Percentiles rank a stretch among this genome's conserved stretches.
Conservation (phyloP, 805 yeast genomes). For the Wickerhamiella sorbophila region DNA sequence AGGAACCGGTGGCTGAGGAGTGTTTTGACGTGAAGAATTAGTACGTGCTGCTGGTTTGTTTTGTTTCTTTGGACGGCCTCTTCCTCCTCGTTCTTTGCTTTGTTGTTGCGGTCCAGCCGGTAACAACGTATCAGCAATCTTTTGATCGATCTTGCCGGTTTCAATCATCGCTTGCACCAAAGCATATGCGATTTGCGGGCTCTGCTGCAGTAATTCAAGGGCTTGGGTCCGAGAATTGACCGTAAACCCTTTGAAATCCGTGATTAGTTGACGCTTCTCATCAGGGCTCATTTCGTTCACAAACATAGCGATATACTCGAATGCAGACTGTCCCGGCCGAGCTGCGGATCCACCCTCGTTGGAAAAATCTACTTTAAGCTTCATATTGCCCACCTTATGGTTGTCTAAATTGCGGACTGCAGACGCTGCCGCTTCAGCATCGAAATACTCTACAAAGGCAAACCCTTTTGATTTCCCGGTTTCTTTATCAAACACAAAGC, state of each 20-base stretch:
- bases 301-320: constrained; percentile 13
- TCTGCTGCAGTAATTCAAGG: constrained; percentile 43
- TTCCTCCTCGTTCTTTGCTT: neutral
- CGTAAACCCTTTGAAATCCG: constrained; percentile 48
- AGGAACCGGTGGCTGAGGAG: constrained; percentile 1
- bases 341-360: constrained; percentile 37
- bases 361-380: constrained; percentile 60
- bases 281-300: constrained; percentile 19
- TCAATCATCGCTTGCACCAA: constrained; percentile 55
- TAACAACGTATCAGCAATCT: constrained; percentile 12
- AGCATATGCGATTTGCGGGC: constrained; percentile 76
- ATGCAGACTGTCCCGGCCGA: constrained; percentile 24
- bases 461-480: constrained; percentile 87
- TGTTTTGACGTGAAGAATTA: neutral
- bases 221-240: constrained; percentile 42
- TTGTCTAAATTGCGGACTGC: constrained; percentile 83
- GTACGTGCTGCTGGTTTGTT: neutral
- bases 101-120: neutral
- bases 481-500: constrained; percentile 69
- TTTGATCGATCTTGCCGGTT: constrained; percentile 25
- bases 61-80: neutral
- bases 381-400: constrained; percentile 57
- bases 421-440: constrained; percentile 73
- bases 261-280: constrained; percentile 35
- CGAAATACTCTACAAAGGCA: constrained; percentile 73